Base-by-base conservation (phyloP, 768 basidiomycete genomes). In the Pleurotus eryngii region DNA sequence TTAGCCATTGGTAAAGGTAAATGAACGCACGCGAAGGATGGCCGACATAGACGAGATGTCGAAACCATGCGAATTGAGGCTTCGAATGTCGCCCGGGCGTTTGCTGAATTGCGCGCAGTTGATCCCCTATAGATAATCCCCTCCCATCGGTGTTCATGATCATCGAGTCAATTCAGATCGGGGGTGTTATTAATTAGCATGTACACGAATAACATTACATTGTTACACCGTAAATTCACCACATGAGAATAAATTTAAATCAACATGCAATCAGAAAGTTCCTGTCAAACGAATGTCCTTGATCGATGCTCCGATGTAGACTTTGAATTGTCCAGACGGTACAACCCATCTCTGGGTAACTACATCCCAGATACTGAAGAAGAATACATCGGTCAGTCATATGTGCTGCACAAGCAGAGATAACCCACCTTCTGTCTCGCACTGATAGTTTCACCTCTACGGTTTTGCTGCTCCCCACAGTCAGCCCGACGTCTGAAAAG, bases 21-120 rank as follows among this genome's bases (percentile, higher is more conserved):
- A 43, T 22, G 27, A 38, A 66, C 73, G 59, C 61, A 84, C 82
- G 56, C 67, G 85, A 62, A 90, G 70, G 50, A 90, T 86, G 7
- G 84, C 87, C 50, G 88, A 87, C 88, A 90, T 90, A 66, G 87
- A 89, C 64, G 87, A 86, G 65, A 90, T 89, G 76, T 90, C 89
- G 74, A 89, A 67, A 68, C 89, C 89, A n/a, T n/a, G n/a, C 24
- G 24, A 24, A 24, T 24, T 24, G 24, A 24, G 24, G 24, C 24
- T 24, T 24, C 24, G 24, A 24, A 24, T 5, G 24, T 24, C 24
- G 24, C 4, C 24, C 24, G 24, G 5, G 24, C 4, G 24, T 24
- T 24, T 5, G 24, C 24, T 5, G 24, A 24, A 5, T 24, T 24
- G 24, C 5, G 24, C 24, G 24, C 5, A 5, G 4, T 24, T 24